Evolutionary conservation across 805 yeast genomes (phyloP).

Genomic region (Candida methanosorbosa): DNA sequence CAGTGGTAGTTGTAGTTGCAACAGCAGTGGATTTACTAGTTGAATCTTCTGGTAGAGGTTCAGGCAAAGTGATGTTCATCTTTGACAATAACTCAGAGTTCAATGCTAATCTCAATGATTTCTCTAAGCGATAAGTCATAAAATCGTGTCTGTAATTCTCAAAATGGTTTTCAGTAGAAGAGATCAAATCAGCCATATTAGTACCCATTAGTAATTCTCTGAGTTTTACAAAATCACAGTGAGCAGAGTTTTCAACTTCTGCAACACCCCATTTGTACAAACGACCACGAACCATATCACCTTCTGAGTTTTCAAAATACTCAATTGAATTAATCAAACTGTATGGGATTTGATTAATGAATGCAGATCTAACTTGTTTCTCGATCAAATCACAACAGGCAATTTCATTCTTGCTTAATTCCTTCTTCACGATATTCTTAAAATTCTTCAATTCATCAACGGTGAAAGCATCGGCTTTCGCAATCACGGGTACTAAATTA

Average conservation of each 20-base stretch:
- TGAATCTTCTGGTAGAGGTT: slow-evolving; percentile 12
- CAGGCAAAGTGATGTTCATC: slow-evolving; percentile 2
- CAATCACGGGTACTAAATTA: slow-evolving; percentile 73
- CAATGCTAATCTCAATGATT: slow-evolving; percentile 16
- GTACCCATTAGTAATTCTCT: slow-evolving; percentile 58
- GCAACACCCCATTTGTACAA: slow-evolving; percentile 81
- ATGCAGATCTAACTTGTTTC: slow-evolving; percentile 24
- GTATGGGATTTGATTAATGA: slow-evolving; percentile 50
- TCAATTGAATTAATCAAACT: slow-evolving; percentile 63
- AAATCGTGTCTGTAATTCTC: slow-evolving; percentile 58
- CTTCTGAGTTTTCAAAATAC: slow-evolving; percentile 31
- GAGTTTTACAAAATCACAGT: slow-evolving; percentile 68
- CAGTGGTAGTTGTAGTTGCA: slow-evolving; percentile 16
- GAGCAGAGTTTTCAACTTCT: slow-evolving; percentile 68
- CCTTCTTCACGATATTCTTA: slow-evolving; percentile 43
- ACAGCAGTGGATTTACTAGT: slow-evolving; percentile 12
- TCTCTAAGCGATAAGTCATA: slow-evolving; percentile 28
- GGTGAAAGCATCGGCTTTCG: slow-evolving; percentile 73
- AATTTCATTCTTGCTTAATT: slow-evolving; percentile 47
- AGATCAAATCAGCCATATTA: slow-evolving; percentile 69
- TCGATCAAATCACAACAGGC: slow-evolving; percentile 42
- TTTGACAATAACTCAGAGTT: slow-evolving; percentile 5
- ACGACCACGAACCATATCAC: slow-evolving; percentile 58
- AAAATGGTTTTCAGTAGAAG: slow-evolving; percentile 71
- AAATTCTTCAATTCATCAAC: slow-evolving; percentile 42